A percentile compares a stretch with the other conserved stretches of the same genome.
phyloP scores from a whole-genome alignment of 2,329 filamentous ascomycete species.

The Thielaviopsis musarum region DNA sequence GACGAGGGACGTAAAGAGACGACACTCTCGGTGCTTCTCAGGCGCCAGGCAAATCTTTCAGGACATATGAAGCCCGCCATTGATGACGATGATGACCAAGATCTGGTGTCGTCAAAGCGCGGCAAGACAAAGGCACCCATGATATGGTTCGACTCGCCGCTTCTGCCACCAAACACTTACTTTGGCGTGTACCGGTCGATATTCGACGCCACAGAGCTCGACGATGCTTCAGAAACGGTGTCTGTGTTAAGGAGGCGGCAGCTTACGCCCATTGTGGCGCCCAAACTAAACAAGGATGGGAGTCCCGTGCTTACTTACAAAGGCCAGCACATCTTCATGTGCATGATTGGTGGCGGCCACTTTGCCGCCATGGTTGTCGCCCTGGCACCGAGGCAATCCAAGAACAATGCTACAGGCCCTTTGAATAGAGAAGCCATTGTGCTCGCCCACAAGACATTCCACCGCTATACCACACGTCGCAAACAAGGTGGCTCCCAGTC shows the following conservation, averaged over 20 bases:
- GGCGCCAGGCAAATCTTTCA: slow-evolving; percentile 65
- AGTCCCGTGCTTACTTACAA: slow-evolving; percentile 39
- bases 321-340: slow-evolving; percentile 80
- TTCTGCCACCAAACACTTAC: slow-evolving; percentile 59
- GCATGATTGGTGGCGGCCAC: slow-evolving; percentile 96
- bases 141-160: slow-evolving; percentile 68
- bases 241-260: slow-evolving; percentile 63
- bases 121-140: slow-evolving; percentile 49
- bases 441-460: slow-evolving; percentile 92
- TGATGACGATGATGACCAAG: slow-evolving; percentile 28
- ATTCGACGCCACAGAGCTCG: slow-evolving; percentile 56
- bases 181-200: slow-evolving; percentile 76
- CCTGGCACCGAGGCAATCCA: slow-evolving; percentile 56
- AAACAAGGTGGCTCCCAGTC: slow-evolving; percentile 96
- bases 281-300: slow-evolving; percentile 40
- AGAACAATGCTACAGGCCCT: slow-evolving; percentile 49
- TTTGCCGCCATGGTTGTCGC: slow-evolving; percentile 95
- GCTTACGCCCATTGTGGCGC: slow-evolving; percentile 41
- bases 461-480: slow-evolving; percentile 85
- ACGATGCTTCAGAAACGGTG: slow-evolving; percentile 42
- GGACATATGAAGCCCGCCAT: slow-evolving; percentile 33
- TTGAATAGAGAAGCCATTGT: slow-evolving; percentile 77
- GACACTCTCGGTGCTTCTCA: slow-evolving; percentile 59
- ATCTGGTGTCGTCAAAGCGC: slow-evolving; percentile 22
- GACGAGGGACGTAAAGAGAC: slow-evolving; percentile 44